These are phyloP conservation scores for Entomortierella chlamydospora DNA, from an alignment of 192 early-diverging fungal genomes.

Conservation along the genomic window DNA sequence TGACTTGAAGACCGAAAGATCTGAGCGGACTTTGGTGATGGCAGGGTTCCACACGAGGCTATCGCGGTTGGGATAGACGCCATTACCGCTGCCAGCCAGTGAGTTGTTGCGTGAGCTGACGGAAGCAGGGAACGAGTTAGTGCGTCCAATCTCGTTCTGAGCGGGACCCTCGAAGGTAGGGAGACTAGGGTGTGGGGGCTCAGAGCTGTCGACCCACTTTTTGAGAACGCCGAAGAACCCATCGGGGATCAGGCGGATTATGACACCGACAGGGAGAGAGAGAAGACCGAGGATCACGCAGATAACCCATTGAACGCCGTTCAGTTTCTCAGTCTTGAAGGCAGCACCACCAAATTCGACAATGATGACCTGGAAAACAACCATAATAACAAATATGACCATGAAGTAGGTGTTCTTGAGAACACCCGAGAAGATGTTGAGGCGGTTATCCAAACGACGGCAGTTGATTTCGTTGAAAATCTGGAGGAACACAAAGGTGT, in stretches of 20 bases:
- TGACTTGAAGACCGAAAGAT: constrained; percentile 55
- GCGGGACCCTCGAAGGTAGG: constrained; percentile 42
- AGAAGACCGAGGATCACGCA: constrained; percentile 81
- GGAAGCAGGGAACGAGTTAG: constrained; percentile 41
- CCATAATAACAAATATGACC: constrained; percentile 79
- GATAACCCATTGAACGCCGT: constrained; percentile 82
- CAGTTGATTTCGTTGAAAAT: constrained; percentile 93
- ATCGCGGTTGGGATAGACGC: constrained; percentile 53
- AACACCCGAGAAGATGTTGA: constrained; percentile 90
- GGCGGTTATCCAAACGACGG: constrained; percentile 74
- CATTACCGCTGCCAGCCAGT: constrained; percentile 25
- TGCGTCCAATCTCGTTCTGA: constrained; percentile 17
- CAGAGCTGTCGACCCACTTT: constrained; percentile 29
- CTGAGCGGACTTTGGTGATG: constrained; percentile 50
- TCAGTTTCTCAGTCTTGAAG: constrained; percentile 80
- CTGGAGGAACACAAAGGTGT: constrained; percentile 91
- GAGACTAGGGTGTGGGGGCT: constrained; percentile 4
- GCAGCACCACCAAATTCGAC: constrained; percentile 87
- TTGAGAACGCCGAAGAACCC: constrained; percentile 48
- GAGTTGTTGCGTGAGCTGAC: constrained; percentile 37
- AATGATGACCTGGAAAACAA: constrained; percentile 86
- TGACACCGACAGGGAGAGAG: constrained; percentile 83
- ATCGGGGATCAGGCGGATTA: constrained; percentile 88
- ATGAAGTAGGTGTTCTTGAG: constrained; percentile 83
- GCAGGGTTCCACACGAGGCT: constrained; percentile 60